Evolutionary conservation across 176 grass and related monocot species (phyloP).

Genomic region (Oryza officinalis): DNA sequence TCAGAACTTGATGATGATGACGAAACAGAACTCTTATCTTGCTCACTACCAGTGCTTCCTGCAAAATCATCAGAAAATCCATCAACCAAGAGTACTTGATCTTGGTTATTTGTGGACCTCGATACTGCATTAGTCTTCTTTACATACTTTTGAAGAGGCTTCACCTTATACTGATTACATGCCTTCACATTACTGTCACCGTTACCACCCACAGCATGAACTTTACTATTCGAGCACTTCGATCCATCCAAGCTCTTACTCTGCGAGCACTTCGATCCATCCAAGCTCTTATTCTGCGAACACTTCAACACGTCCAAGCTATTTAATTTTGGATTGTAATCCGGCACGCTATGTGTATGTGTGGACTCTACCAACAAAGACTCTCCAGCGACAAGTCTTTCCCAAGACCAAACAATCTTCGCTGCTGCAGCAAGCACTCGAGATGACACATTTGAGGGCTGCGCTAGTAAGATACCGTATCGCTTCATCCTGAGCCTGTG

Average conservation of each 20-base stretch:
- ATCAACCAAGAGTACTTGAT: conserved; percentile 1
- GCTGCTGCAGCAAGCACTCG: conserved; percentile 57
- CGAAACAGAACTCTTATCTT: conserved; percentile 23
- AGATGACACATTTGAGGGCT: conserved; percentile 60
- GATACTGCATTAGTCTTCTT: conserved; percentile 29
- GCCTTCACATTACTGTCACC: conserved; percentile 34
- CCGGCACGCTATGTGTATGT: conserved; percentile 30
- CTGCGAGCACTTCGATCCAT: conserved; percentile 20
- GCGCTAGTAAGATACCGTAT: conserved; percentile 71
- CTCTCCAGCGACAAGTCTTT: conserved; percentile 52
- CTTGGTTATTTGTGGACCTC: neutral
- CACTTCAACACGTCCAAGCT: conserved; percentile 21
- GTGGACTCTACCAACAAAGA: conserved; percentile 34
- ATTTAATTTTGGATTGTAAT: conserved; percentile 22
- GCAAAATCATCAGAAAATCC: conserved; percentile 7
- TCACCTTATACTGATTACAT: conserved; percentile 34
- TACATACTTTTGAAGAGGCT: conserved; percentile 39
- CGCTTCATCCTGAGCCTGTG: conserved; percentile 72
- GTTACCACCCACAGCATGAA: conserved; percentile 21
- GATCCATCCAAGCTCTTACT: conserved; percentile 20
- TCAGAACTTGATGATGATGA: conserved; percentile 23
- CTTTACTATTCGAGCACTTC: conserved; percentile 13
- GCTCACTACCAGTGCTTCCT: conserved; percentile 17
- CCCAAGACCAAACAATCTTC: conserved; percentile 75
- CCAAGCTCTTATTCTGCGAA: neutral